Evolutionary conservation across 192 early-diverging fungal species (phyloP).

Genomic region (Linnemannia hyalina): DNA sequence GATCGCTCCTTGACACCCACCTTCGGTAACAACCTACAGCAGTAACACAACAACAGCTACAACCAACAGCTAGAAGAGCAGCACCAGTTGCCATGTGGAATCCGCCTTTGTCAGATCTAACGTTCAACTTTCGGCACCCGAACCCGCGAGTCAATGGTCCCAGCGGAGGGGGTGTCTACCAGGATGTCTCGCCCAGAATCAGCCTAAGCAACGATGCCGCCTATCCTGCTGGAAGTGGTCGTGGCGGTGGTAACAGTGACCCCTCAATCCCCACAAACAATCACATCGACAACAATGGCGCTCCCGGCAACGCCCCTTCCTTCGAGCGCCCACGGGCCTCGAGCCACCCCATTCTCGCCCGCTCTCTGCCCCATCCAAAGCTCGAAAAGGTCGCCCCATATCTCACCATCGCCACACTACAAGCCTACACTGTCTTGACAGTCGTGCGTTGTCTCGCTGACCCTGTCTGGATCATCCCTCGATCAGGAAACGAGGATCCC

Average conservation of each 20-base stretch:
- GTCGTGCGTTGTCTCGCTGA: conserved; percentile 48
- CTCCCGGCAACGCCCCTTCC: background rate
- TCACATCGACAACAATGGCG: background rate
- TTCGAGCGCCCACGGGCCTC: background rate
- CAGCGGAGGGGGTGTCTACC: background rate
- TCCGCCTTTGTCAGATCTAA: conserved; percentile 38
- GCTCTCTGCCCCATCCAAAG: conserved; percentile 22
- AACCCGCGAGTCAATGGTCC: background rate
- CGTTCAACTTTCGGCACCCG: conserved; percentile 13
- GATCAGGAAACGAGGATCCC: background rate
- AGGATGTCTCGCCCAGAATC: conserved; percentile 17
- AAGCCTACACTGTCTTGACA: conserved; percentile 47
- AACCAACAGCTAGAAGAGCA: background rate
- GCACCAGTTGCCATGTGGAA: conserved; percentile 38
- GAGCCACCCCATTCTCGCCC: background rate
- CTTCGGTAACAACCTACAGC: background rate
- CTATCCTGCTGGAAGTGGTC: background rate
- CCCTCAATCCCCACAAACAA: background rate
- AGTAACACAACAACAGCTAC: background rate
- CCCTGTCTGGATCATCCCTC: conserved; percentile 37
- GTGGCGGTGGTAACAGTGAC: background rate
- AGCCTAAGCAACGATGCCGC: conserved; percentile 3
- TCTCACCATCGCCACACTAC: conserved; percentile 39
- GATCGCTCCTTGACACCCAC: background rate
- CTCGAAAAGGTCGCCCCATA: conserved; percentile 44